Base-by-base conservation (phyloP, 108 stramenopile species). In the Chaetoceros tenuissimus region DNA sequence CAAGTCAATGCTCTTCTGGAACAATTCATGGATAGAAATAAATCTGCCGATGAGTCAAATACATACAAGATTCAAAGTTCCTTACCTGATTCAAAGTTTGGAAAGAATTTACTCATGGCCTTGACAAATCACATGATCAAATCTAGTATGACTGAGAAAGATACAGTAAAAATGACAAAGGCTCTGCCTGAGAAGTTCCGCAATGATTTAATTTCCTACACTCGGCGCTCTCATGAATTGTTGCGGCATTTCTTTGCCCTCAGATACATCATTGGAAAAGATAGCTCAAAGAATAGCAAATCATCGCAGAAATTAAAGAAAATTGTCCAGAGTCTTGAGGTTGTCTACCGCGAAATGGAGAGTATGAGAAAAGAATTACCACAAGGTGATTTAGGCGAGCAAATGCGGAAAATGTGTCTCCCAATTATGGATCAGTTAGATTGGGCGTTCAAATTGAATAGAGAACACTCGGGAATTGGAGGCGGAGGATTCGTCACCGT, bases 351-450 rank as follows among this genome's bases (percentile, higher is more conserved):
- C 7, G 78, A 84, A 45, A 79, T 84, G 63, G 76, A 78, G 25
- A 62, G 40, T 5, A 74, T 84, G 70, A 61, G 82, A 31, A 73
- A 67, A 34, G 72, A 76, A 26, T 48, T 79, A 16, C 68, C 68
- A 1, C 68, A 69, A 28, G 69, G 67, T 26, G 76, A 75, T 17
- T 64, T 72, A 20, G 72, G 83, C 20, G 77, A 78, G 26, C 55
- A 75, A 59, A 85, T 82, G 68, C 73, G 77, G 24, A 82, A 84
- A 54, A 93, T 93, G 91, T 87, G 64, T 34, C 68, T 82, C 16
- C 91, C 87, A 25, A 89, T 93, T 40, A 93, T 93, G 91, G 85
- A 87, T 31, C 91, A 93, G 57, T 60, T 93, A 48, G 81, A 93
- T 72, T 79, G 78, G 75, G 91, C 85, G 1, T 89, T 93, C 59